Evolutionary conservation across 2,329 filamentous ascomycete species (phyloP), one percentile per base, ranked within the genome.

Genomic region (Hortaea sp.): DNA sequence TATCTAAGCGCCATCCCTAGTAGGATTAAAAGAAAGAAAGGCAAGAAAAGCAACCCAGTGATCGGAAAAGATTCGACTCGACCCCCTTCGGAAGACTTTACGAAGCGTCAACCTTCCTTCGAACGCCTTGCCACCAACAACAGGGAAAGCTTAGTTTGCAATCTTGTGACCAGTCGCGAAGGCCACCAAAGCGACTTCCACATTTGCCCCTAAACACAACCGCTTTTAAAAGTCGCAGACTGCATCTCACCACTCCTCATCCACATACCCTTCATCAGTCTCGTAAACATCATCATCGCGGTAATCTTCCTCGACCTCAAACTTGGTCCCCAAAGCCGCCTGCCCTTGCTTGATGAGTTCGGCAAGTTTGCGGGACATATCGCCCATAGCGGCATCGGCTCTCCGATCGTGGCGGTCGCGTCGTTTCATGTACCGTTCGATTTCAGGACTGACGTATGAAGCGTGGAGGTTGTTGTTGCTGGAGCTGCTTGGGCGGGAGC

Each of bases 281-380:
- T 35, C n/a, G 3, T 35, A 9, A 35, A 35, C 7, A 9, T 4
- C 32, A 35, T 35, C 32, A 9, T 46, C 41, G 11, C 43, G 41
- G 45, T 55, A 51, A 35, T 54, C 58, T 11, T 66, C 62, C 5
- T 37, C 42, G 6, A 66, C 53, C 29, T 68, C 63, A 29, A 69
- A 58, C 48, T 67, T 72, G 13, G 66, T 70, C 5, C 71, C 89
- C 12, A 98, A 68, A 1, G 92, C 92, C 64, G 92, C 84, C 56
- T 84, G 84, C 0, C 89, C 92, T 65, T 97, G 84, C 1, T 82
- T 76, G 45, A 98, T 94, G 84, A 98, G 88, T 31, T 82, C 84
- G 60, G 85, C 79, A 41, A 97, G 70, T 56, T 85, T 80, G 41
- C 79, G 75, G 61, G 92, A 94, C 66, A 97, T 81, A 28, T 83